Percentiles rank a stretch among this genome's conserved stretches.
These are phyloP conservation scores for Russula earlei DNA, from an alignment of 768 basidiomycete species.

Conservation along the genomic window DNA sequence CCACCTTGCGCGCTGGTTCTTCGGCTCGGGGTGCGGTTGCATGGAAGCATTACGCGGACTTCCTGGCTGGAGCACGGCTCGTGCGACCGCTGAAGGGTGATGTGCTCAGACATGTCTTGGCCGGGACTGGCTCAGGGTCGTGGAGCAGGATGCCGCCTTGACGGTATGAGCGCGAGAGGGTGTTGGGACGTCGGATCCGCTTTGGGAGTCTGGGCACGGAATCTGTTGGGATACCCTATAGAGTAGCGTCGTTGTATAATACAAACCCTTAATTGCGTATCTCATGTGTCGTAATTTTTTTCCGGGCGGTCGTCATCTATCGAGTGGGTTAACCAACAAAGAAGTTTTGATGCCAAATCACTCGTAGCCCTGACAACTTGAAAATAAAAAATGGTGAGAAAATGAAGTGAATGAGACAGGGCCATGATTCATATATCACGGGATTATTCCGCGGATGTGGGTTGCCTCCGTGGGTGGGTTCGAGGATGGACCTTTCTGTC, in stretches of 20 bases:
- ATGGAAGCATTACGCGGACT: conserved; percentile 56
- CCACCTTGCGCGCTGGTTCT: conserved; percentile 48
- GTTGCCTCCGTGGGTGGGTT: no score
- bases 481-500: no score
- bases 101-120: conserved; percentile 5
- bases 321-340: background rate
- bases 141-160: no score
- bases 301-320: background rate
- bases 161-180: no score
- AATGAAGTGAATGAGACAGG: background rate
- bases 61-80: conserved; percentile 40
- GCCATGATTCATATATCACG: background rate
- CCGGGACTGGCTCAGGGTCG: background rate
- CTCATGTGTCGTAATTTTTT: background rate
- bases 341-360: background rate
- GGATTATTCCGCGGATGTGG: background rate
- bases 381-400: background rate
- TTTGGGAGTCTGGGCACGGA: no score
- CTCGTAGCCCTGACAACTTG: conserved; percentile 10
- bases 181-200: no score
- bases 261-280: background rate
- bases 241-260: no score
- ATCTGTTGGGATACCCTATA: no score
- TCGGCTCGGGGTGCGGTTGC: conserved; percentile 26
- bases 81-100: conserved; percentile 42